Conservation (phyloP, 805 yeast genomes). For the Monosporozyma servazzii region DNA sequence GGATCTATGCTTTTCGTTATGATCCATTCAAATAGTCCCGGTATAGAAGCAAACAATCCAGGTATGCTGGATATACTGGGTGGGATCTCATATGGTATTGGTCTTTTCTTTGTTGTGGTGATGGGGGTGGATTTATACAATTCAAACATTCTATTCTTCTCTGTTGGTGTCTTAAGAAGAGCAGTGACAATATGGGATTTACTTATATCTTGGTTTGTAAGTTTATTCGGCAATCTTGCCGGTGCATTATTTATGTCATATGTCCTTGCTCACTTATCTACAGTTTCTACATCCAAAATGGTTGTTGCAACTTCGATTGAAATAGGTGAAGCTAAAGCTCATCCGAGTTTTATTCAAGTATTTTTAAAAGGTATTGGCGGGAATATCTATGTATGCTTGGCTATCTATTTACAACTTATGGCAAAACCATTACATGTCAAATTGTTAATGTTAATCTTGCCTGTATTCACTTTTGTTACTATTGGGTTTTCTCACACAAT, state of each 20-base stretch:
- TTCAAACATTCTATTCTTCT: slow-evolving; percentile 62
- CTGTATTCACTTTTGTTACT: slow-evolving; percentile 69
- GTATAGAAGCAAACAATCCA: slow-evolving; percentile 31
- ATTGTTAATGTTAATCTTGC: slow-evolving; percentile 50
- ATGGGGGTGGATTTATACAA: slow-evolving; percentile 72
- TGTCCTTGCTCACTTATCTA: slow-evolving; percentile 50
- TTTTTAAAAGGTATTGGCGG: slow-evolving; percentile 67
- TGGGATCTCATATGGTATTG: slow-evolving; percentile 59
- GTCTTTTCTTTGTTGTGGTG: slow-evolving; percentile 63
- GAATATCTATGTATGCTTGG: slow-evolving; percentile 67
- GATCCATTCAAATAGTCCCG: slow-evolving; percentile 44
- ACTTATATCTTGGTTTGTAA: slow-evolving; percentile 53
- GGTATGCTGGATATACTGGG: slow-evolving; percentile 49
- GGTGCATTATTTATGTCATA: slow-evolving; percentile 59
- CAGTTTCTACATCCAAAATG: slow-evolving; percentile 34
- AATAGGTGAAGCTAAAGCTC: slow-evolving; percentile 37
- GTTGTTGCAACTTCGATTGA: slow-evolving; percentile 41
- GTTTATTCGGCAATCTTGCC: slow-evolving; percentile 59
- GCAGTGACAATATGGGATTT: slow-evolving; percentile 62
- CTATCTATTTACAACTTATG: slow-evolving; percentile 67
- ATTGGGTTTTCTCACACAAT: slow-evolving; percentile 74
- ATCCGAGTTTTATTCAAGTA: slow-evolving; percentile 48
- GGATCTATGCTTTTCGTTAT: slow-evolving; percentile 65
- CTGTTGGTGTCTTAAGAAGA: slow-evolving; percentile 58
- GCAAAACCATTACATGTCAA: slow-evolving; percentile 76